These are phyloP conservation scores for Ploettnerulaceae sp. DNA, from an alignment of 2,329 filamentous ascomycete species.

Conservation along the genomic window DNA sequence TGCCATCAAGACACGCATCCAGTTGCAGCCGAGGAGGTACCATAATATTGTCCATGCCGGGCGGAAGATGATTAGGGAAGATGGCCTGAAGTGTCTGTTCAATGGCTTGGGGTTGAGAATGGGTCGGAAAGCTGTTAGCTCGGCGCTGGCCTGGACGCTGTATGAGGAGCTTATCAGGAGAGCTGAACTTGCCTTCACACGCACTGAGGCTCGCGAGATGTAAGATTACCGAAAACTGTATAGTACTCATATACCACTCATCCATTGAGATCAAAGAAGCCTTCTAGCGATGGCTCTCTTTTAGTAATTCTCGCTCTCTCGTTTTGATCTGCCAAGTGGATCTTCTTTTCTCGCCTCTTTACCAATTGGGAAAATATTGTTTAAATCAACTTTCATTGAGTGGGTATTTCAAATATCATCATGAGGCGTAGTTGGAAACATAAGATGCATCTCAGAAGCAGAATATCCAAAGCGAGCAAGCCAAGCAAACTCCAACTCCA, in stretches of 20 bases:
- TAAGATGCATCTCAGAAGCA: not conserved
- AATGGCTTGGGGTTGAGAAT: slow-evolving; percentile 84
- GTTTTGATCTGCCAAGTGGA: not conserved
- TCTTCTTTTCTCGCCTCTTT: not conserved
- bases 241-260: no score
- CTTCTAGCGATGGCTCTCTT: not conserved
- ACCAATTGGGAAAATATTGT: not conserved
- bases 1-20: slow-evolving; percentile 89
- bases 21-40: slow-evolving; percentile 80
- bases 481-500: slow-evolving; percentile 8
- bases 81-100: slow-evolving; percentile 75
- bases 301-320: no score
- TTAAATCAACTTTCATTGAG: slow-evolving; percentile 14
- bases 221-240: slow-evolving; percentile 13
- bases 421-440: no score
- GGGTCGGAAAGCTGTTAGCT: slow-evolving; percentile 85
- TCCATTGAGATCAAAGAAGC: not conserved
- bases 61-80: slow-evolving; percentile 72
- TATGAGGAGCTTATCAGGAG: slow-evolving; percentile 89
- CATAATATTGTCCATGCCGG: slow-evolving; percentile 76
- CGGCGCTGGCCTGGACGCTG: slow-evolving; percentile 93
- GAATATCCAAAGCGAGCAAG: slow-evolving; percentile 4
- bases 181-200: slow-evolving; percentile 40
- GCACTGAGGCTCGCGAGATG: slow-evolving; percentile 13
- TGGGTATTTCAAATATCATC: slow-evolving; percentile 21